phyloP scores from a whole-genome alignment of 139 green algal species.

The Chlorella sp. region DNA sequence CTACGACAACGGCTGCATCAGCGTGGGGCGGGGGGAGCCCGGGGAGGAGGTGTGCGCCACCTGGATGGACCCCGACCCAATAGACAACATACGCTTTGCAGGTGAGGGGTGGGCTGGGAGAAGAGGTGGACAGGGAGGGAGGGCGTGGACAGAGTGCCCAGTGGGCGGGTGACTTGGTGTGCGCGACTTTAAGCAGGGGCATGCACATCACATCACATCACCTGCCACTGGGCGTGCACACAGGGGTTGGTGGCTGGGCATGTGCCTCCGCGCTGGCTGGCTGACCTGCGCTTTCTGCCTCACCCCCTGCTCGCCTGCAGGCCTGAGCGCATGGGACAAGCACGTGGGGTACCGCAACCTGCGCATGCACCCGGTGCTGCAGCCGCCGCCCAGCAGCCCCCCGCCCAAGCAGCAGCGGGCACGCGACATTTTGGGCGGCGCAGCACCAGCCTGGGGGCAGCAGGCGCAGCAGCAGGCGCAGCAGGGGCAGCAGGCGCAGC shows the following conservation, averaged over 20 bases:
- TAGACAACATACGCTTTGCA: conserved; percentile 32
- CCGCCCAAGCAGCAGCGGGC: conserved; percentile 4
- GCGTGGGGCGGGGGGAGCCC: conserved; percentile 58
- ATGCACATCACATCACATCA: no score
- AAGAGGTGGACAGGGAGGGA: no score
- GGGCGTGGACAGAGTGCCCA: neutral
- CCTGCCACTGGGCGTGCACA: no score
- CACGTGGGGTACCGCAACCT: conserved; percentile 83
- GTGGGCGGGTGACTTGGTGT: no score
- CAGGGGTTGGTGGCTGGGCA: no score
- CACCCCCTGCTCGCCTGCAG: conserved; percentile 19
- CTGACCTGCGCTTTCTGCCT: neutral
- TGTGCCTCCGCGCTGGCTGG: neutral
- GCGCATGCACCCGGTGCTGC: conserved; percentile 47
- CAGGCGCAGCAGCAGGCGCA: neutral
- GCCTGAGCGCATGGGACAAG: conserved; percentile 89
- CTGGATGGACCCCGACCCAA: conserved; percentile 68
- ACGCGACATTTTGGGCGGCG: neutral
- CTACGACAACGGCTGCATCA: conserved; percentile 62
- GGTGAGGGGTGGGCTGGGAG: neutral
- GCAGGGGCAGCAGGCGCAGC: neutral
- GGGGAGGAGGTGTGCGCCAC: conserved; percentile 35
- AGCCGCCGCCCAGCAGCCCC: conserved; percentile 3
- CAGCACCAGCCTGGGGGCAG: neutral
- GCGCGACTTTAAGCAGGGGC: no score